These are phyloP conservation scores for Talaromyces pinophilus DNA, from an alignment of 2,329 filamentous ascomycete genomes.

Conservation along the genomic window DNA sequence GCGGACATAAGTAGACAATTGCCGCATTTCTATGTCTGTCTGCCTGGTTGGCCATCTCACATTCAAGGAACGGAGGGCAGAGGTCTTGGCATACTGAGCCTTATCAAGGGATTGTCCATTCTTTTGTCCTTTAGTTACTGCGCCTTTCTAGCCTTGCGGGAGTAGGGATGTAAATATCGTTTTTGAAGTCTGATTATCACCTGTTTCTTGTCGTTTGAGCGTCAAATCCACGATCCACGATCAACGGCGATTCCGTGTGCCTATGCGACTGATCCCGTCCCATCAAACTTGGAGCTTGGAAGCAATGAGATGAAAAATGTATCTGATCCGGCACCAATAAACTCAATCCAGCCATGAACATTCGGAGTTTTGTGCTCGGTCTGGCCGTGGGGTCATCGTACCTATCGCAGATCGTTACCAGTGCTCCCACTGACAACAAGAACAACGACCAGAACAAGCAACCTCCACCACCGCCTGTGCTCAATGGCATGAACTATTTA, in stretches of 20 bases:
- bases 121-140: not conserved
- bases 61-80: not conserved
- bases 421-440: slow-evolving; percentile 2
- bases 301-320: slow-evolving; percentile 6
- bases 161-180: not conserved
- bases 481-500: slow-evolving; percentile 17
- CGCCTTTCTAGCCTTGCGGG: not conserved
- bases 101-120: slow-evolving; percentile 12
- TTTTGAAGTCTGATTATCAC: not conserved
- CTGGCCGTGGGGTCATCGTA: slow-evolving; percentile 2
- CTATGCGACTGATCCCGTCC: not conserved
- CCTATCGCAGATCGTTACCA: slow-evolving; percentile 16
- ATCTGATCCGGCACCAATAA: not conserved
- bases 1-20: not conserved
- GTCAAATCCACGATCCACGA: not conserved
- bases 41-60: not conserved
- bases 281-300: not conserved
- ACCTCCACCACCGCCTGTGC: slow-evolving; percentile 15
- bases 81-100: slow-evolving; percentile 9
- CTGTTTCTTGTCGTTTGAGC: not conserved
- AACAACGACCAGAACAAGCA: not conserved
- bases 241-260: not conserved
- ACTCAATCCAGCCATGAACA: slow-evolving; percentile 9
- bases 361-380: slow-evolving; percentile 6
- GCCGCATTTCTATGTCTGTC: not conserved